These are phyloP conservation scores for Crassisporium funariophilum DNA, from an alignment of 768 basidiomycete genomes.

Conservation along the genomic window DNA sequence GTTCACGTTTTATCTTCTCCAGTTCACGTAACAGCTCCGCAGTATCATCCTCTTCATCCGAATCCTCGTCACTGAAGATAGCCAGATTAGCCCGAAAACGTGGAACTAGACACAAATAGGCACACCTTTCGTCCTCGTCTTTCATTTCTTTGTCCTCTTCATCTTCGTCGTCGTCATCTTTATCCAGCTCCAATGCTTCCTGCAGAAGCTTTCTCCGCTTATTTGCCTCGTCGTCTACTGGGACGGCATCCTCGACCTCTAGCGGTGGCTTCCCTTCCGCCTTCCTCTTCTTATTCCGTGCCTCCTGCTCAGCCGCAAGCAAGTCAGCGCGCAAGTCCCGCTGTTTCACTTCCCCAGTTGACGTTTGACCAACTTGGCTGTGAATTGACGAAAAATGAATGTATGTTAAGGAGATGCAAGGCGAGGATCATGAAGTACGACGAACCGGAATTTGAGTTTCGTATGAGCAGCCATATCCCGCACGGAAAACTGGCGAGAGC, in stretches of 20 bases:
- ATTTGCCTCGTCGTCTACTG: conserved; percentile 57
- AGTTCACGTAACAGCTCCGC: conserved; percentile 93
- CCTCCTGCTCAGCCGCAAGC: conserved; percentile 82
- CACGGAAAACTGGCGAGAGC: conserved; percentile 90
- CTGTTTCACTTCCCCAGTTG: conserved; percentile 71
- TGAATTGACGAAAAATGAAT: not conserved
- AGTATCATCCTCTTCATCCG: conserved; percentile 83
- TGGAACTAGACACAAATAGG: not conserved
- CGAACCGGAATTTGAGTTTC: conserved; percentile 94
- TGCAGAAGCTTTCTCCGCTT: conserved; percentile 89
- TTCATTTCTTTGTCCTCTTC: conserved; percentile 46
- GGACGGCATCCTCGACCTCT: conserved; percentile 36
- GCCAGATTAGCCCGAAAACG: not conserved
- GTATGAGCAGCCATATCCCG: conserved; percentile 95
- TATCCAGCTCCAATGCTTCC: conserved; percentile 85
- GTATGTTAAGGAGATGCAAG: not conserved
- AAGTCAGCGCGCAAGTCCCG: conserved; percentile 85
- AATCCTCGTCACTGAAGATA: conserved; percentile 49
- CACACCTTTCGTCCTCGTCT: conserved; percentile 53
- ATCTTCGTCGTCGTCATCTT: conserved; percentile 84
- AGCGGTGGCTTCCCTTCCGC: conserved; percentile 72
- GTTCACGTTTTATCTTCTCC: conserved; percentile 97
- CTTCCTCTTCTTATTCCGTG: conserved; percentile 88
- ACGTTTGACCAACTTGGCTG: conserved; percentile 91
- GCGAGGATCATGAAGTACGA: not conserved